A percentile compares a stretch with the other conserved stretches of the same genome.
These are phyloP conservation scores for Cenchrus americanus DNA, from an alignment of 176 grass and related monocot species.

Conservation along the genomic window DNA sequence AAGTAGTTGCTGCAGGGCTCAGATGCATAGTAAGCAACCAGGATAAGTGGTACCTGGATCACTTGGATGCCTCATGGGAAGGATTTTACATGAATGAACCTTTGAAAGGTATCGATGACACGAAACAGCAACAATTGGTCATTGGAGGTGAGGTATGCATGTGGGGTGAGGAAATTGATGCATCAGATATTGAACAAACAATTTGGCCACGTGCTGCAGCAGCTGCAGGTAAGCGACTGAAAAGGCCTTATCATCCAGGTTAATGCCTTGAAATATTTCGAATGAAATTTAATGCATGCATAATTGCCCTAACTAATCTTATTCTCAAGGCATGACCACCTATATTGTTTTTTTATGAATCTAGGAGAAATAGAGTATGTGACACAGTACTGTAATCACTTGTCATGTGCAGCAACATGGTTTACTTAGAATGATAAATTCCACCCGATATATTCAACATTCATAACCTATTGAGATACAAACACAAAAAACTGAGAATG, in stretches of 20 bases:
- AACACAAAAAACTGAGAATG: neutral
- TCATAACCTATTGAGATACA: neutral
- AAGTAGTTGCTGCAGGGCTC: conserved; percentile 74
- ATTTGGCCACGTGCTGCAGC: conserved; percentile 96
- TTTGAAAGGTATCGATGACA: conserved; percentile 61
- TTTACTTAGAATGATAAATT: conserved; percentile 32
- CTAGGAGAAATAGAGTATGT: neutral
- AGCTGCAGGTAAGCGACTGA: conserved; percentile 74
- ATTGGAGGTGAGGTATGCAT: conserved; percentile 90
- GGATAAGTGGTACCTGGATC: conserved; percentile 93
- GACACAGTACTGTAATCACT: conserved; percentile 28
- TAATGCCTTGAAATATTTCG: conserved; percentile 24
- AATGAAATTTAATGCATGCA: neutral
- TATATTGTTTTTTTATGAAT: conserved; percentile 1
- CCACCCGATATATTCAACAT: neutral
- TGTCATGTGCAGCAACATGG: conserved; percentile 9
- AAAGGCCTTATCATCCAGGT: conserved; percentile 15
- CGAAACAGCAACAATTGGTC: conserved; percentile 71
- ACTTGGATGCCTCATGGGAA: conserved; percentile 81
- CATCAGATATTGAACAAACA: conserved; percentile 86
- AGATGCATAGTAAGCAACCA: conserved; percentile 97
- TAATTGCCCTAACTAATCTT: conserved; percentile 5
- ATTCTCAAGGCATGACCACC: neutral
- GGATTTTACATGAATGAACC: conserved; percentile 89
- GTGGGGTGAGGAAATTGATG: conserved; percentile 90